These are phyloP conservation scores for Neobulgaria alba DNA, from an alignment of 2,329 filamentous ascomycete genomes.

Conservation along the genomic window DNA sequence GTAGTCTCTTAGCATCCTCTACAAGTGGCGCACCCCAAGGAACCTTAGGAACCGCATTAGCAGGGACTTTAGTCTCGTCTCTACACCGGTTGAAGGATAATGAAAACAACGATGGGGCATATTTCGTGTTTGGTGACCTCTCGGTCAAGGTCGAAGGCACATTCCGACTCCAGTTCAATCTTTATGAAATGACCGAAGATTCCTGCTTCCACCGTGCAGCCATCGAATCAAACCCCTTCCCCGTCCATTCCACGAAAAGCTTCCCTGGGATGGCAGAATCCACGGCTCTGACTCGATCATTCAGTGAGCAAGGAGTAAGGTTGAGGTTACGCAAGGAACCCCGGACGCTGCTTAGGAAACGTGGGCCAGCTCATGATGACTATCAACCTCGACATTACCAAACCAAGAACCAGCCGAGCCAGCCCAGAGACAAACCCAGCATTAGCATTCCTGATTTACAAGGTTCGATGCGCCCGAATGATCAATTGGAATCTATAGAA, in stretches of 20 bases:
- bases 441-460: slow-evolving; percentile 7
- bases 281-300: slow-evolving; percentile 69
- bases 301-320: slow-evolving; percentile 81
- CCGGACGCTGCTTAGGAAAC: slow-evolving; percentile 36
- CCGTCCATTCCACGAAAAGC: slow-evolving; percentile 55
- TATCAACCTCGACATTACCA: slow-evolving; percentile 26
- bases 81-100: slow-evolving; percentile 74
- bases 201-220: slow-evolving; percentile 22
- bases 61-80: slow-evolving; percentile 71
- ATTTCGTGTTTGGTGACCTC: slow-evolving; percentile 86
- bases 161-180: slow-evolving; percentile 66
- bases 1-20: slow-evolving; percentile 35
- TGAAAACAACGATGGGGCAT: slow-evolving; percentile 69
- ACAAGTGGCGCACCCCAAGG: slow-evolving; percentile 33
- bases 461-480: slow-evolving; percentile 7
- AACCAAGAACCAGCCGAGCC: slow-evolving; percentile 4
- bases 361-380: slow-evolving; percentile 27
- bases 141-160: slow-evolving; percentile 67
- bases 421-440: slow-evolving; percentile 4
- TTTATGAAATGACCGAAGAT: slow-evolving; percentile 57
- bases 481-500: slow-evolving; percentile 7
- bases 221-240: slow-evolving; percentile 58
- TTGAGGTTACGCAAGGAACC: slow-evolving; percentile 78
- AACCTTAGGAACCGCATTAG: slow-evolving; percentile 43
- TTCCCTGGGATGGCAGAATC: slow-evolving; percentile 77